Evolutionary conservation across 805 yeast species (phyloP).

Genomic region (Teunomyces gatunensis): DNA sequence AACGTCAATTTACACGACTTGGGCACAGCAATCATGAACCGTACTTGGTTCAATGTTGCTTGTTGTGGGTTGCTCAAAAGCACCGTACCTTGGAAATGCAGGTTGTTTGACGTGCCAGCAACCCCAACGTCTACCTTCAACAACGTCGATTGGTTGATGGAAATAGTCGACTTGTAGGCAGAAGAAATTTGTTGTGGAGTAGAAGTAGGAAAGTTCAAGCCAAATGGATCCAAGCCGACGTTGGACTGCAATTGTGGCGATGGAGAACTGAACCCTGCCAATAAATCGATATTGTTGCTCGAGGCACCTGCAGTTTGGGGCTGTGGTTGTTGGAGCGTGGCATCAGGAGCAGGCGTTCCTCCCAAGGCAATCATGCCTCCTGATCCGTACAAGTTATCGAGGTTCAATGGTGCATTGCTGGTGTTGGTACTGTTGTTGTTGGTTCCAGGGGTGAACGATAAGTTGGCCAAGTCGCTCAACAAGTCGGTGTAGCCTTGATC

Average conservation of each 20-base stretch:
- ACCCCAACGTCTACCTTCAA: slow-evolving; percentile 50
- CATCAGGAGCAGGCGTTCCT: slow-evolving; percentile 9
- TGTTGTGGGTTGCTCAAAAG: slow-evolving; percentile 51
- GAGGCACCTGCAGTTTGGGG: slow-evolving; percentile 8
- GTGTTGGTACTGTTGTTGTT: slow-evolving; percentile 7
- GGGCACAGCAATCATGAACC: slow-evolving; percentile 70
- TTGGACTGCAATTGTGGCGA: slow-evolving; percentile 38
- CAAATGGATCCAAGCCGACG: slow-evolving; percentile 40
- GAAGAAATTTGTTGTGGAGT: slow-evolving; percentile 29
- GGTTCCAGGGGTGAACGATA: slow-evolving; percentile 47
- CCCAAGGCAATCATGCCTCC: slow-evolving; percentile 52
- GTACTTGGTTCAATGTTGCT: slow-evolving; percentile 47
- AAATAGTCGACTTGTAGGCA: slow-evolving; percentile 15
- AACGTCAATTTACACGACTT: slow-evolving; percentile 56
- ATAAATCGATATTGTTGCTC: slow-evolving; percentile 22
- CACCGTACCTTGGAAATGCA: slow-evolving; percentile 42
- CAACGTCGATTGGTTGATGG: slow-evolving; percentile 43
- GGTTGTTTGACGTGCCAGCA: slow-evolving; percentile 31
- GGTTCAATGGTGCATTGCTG: slow-evolving; percentile 22
- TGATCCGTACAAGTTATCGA: slow-evolving; percentile 42
- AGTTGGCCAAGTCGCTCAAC: slow-evolving; percentile 64
- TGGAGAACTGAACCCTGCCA: slow-evolving; percentile 39
- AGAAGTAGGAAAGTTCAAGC: slow-evolving; percentile 36
- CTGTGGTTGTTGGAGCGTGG: slow-evolving; percentile 16
- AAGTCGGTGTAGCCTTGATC: slow-evolving; percentile 60